Base-by-base conservation (phyloP, 345 rosid species). In the Euphorbia tirucalli region DNA sequence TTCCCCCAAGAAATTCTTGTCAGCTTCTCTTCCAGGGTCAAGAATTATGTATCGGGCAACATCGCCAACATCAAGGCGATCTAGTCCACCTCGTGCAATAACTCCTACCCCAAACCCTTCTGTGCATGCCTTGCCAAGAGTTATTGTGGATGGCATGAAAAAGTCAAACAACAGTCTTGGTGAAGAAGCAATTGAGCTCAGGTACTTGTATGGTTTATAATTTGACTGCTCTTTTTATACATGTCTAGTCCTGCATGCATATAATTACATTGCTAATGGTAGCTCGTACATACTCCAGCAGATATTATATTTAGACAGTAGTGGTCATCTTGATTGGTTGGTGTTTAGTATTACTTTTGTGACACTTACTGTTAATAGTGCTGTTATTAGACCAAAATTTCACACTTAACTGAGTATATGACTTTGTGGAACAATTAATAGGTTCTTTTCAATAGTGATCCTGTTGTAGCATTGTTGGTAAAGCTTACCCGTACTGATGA, bases 111-210 rank as follows among this genome's bases (percentile, higher is more conserved):
- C 87, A 11, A 74, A 74, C 66, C 65, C 65, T 61, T 30, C 75
- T 1, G 77, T 68, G 61, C 73, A 72, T 49, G 74, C 86, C 21
- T 85, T 78, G 72, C 76, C 84, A n/a, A 90, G 82, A 46, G 62
- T 82, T 69, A 75, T 66, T 44, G 77, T 78, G 52, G 83, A 85
- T 75, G 80, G 65, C 59, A 70, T 87, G 37, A 85, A 83, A 80
- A 82, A 72, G 73, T 69, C 85, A 30, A 76, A 76, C 74, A 83
- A 81, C 31, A 75, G 75, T 66, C 71, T 77, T 43, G 71, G 69
- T 59, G 83, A 81, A 70, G 93, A 88, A 65, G 82, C 85, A 68
- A 68, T 73, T 78, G 82, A 75, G 80, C 89, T 71, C 90, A 87
- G 91, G 96, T 88, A 71, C n/a, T n/a, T n/a, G n/a, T n/a, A n/a